A percentile compares a stretch with the other conserved stretches of the same genome.
Conservation (phyloP, 257 asterid genomes). For the Jasminum sambac region DNA sequence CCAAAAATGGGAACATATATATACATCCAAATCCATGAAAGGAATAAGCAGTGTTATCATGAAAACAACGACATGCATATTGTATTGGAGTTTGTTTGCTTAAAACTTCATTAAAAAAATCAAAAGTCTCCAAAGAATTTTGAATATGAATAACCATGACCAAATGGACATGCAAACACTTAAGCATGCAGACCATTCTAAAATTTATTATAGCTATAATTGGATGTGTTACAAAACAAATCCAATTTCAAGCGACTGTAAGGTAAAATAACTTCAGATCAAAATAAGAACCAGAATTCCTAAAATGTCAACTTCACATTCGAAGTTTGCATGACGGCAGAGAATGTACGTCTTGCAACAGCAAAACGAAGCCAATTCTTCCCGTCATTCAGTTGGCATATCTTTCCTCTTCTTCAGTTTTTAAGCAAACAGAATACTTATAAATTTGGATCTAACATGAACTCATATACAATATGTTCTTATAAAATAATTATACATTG, state of each 20-base stretch:
- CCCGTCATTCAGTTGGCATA: slow-evolving; percentile 11
- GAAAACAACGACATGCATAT: not conserved
- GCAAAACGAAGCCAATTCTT: slow-evolving; percentile 15
- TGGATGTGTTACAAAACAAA: slow-evolving; percentile 7
- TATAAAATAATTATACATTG: not conserved
- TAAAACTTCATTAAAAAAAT: not conserved
- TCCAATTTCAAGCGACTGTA: not conserved
- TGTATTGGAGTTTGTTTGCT: not conserved
- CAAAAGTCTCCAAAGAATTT: not conserved
- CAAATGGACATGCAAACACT: not conserved
- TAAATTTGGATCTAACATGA: not conserved
- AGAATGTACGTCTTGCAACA: slow-evolving; percentile 1
- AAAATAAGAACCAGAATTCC: not conserved
- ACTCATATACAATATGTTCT: not conserved
- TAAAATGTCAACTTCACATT: slow-evolving; percentile 11
- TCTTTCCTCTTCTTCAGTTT: slow-evolving; percentile 3
- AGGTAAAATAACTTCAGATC: slow-evolving; percentile 17
- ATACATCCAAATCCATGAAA: not conserved
- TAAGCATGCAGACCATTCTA: slow-evolving; percentile 14
- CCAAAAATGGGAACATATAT: not conserved
- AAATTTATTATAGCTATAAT: not conserved
- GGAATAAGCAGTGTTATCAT: not conserved
- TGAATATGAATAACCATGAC: not conserved
- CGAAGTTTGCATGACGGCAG: not conserved
- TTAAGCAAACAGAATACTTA: slow-evolving; percentile 3